Percentiles rank a stretch among this genome's conserved stretches.
Conservation (phyloP, 139 green algal genomes). For the Klebsormidium nitens region DNA sequence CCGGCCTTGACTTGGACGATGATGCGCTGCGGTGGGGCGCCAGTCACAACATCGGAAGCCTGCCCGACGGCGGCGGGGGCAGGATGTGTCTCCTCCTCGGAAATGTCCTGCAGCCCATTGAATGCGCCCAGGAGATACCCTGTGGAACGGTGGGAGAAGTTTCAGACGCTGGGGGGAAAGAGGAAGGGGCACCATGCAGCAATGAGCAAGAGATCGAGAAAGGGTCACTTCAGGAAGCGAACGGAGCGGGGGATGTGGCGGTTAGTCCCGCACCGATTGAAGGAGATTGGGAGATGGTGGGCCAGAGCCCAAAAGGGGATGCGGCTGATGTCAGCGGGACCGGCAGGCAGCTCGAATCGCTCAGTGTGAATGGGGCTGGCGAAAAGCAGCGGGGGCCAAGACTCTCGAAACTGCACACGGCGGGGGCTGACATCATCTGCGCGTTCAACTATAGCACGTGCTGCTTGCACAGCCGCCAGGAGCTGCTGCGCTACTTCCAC, state of each 20-base stretch:
- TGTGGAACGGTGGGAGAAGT: background rate
- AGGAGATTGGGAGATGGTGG: background rate
- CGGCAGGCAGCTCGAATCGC: too few relatives aligned
- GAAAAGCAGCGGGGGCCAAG: too few relatives aligned
- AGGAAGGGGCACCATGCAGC: background rate
- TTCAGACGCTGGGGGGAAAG: background rate
- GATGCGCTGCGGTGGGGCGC: conserved; percentile 23
- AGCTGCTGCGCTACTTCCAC: conserved; percentile 29
- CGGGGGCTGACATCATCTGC: conserved; percentile 28
- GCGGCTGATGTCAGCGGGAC: too few relatives aligned
- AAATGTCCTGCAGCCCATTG: conserved; percentile 23
- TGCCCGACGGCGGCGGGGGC: conserved; percentile 2
- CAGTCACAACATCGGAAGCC: conserved; percentile 10
- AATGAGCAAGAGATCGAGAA: background rate
- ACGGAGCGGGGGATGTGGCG: too few relatives aligned
- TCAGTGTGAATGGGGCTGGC: too few relatives aligned
- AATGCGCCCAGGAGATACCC: too few relatives aligned
- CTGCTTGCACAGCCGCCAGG: conserved; percentile 19
- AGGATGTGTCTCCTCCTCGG: conserved; percentile 22
- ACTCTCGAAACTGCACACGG: background rate
- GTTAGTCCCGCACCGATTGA: too few relatives aligned
- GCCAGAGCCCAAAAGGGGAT: background rate
- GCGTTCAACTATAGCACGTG: conserved; percentile 40
- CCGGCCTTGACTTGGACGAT: conserved; percentile 27
- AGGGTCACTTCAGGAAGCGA: too few relatives aligned